Evolutionary conservation across 1,284 basidiomycete species (phyloP), one percentile per base, ranked within the genome.

Genomic region (Cryptococcus sp.): DNA sequence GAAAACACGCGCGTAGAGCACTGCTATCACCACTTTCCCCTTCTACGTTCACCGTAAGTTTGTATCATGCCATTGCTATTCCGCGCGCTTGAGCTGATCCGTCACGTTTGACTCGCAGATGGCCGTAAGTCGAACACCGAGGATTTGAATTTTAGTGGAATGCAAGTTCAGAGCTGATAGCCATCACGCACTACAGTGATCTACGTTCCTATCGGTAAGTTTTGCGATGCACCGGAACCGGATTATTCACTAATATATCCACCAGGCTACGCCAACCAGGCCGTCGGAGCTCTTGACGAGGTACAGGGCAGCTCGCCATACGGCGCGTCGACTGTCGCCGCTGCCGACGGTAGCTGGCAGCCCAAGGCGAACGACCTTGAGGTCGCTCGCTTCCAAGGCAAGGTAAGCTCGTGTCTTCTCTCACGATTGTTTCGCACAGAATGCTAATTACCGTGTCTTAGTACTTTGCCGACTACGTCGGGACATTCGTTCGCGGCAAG

Each of bases 261-360:
- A 20, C 17, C 35, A 27, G 25, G 30, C 15, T 93, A 91, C 81
- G 81, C 83, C 47, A 72, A 82, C 61, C 71, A 78, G 1, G 83
- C 86, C 69, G 75, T 91, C 62, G 78, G 84, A 41, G 83, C 85
- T 78, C 57, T 89, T 19, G 52, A 57, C 7, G 19, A 27, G 15
- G 52, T 88, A 52, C 88, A 85, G 70, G 91, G 90, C 70, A 88
- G 88, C 83, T 70, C 77, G 7, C 70, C 81, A 7, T 82, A 71
- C 65, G 88, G 88, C 62, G 85, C 88, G 35, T 87, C 88, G 27
- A 87, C 87, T 42, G 83, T 87, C 70, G 85, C 88, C 46, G 83
- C 78, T 55, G 69, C 80, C 43, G 84, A 87, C 68, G 89, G 89
- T 53, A 82, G 83, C 38, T 85, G 88, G 60, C 80, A 83, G 68